Conservation (phyloP, 169 alveolate species). For the Cryptosporidium viatorum region DNA sequence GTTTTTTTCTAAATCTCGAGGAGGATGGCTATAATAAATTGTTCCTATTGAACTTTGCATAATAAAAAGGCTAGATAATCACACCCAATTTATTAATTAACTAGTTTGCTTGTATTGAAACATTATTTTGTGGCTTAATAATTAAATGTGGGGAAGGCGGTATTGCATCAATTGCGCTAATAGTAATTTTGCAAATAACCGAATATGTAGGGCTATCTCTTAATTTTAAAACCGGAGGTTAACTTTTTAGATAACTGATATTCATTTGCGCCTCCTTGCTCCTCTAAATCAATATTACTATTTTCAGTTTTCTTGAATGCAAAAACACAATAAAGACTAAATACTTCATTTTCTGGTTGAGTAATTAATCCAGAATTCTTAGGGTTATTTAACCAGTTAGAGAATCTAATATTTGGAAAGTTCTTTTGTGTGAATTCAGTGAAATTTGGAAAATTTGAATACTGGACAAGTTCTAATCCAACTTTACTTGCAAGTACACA, state of each 20-base stretch:
- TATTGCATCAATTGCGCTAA: background rate
- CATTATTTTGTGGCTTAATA: background rate
- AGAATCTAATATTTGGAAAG: slow-evolving; percentile 62
- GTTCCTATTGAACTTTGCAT: slow-evolving; percentile 36
- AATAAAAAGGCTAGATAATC: background rate
- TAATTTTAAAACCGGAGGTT: slow-evolving; percentile 40
- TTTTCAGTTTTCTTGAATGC: slow-evolving; percentile 18
- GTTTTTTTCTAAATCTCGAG: background rate
- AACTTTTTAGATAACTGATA: background rate
- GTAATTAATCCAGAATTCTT: slow-evolving; percentile 37
- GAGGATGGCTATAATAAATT: slow-evolving; percentile 46
- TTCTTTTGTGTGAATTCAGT: slow-evolving; percentile 22
- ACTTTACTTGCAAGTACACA: slow-evolving; percentile 63
- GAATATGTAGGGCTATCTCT: background rate
- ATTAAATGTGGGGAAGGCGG: slow-evolving; percentile 30
- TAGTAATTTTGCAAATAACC: background rate
- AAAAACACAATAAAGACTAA: slow-evolving; percentile 39
- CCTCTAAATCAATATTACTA: background rate
- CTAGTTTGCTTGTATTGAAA: background rate
- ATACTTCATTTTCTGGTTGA: slow-evolving; percentile 52
- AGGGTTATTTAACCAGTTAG: slow-evolving; percentile 69
- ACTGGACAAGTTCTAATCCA: slow-evolving; percentile 61
- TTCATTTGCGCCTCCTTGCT: background rate
- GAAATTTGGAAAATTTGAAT: slow-evolving; percentile 74
- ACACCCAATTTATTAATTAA: background rate